A percentile compares a stretch with the other conserved stretches of the same genome.
Conservation (phyloP, 2,329 filamentous ascomycete genomes). For the Byssothecium circinans region DNA sequence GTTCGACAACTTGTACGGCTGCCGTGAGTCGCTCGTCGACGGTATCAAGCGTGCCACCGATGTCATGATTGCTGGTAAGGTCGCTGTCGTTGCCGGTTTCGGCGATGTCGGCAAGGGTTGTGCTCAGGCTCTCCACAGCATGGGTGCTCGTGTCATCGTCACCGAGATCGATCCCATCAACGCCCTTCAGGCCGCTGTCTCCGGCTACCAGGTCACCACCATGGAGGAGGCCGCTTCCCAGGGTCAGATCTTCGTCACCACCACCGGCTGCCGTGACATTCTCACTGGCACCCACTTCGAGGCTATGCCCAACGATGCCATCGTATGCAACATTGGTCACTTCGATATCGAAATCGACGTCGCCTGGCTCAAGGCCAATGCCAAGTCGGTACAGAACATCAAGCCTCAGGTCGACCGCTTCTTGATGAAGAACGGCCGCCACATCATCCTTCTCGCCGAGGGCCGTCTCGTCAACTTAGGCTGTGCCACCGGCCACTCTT, state of each 20-base stretch:
- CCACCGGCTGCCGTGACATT: constrained; percentile 98
- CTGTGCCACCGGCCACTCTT: constrained; percentile 98
- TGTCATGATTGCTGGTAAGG: constrained; percentile 99
- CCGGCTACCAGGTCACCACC: constrained; percentile 93
- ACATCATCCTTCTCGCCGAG: constrained; percentile 98
- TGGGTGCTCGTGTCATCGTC: constrained; percentile 95
- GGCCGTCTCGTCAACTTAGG: constrained; percentile 99
- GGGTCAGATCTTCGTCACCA: constrained; percentile 99
- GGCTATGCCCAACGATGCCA: constrained; percentile 94
- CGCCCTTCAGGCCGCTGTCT: constrained; percentile 97
- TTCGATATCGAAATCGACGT: constrained; percentile 99
- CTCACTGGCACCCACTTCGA: constrained; percentile 90
- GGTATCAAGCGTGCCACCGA: constrained; percentile 99
- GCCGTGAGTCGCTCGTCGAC: constrained; percentile 97
- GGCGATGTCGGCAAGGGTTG: constrained; percentile 99
- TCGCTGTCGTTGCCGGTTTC: constrained; percentile 95
- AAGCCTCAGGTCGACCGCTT: constrained; percentile 99
- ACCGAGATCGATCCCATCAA: constrained; percentile 99
- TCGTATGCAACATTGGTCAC: constrained; percentile 99
- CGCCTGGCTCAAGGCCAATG: constrained; percentile 98
- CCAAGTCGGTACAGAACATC: constrained; percentile 93
- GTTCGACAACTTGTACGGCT: constrained; percentile 99
- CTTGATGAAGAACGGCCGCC: constrained; percentile 87
- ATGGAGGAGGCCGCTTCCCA: constrained; percentile 92
- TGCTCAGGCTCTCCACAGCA: constrained; percentile 90